Evolutionary conservation across 495 filamentous ascomycete species (phyloP).

Genomic region (Sordaria brevicollis): DNA sequence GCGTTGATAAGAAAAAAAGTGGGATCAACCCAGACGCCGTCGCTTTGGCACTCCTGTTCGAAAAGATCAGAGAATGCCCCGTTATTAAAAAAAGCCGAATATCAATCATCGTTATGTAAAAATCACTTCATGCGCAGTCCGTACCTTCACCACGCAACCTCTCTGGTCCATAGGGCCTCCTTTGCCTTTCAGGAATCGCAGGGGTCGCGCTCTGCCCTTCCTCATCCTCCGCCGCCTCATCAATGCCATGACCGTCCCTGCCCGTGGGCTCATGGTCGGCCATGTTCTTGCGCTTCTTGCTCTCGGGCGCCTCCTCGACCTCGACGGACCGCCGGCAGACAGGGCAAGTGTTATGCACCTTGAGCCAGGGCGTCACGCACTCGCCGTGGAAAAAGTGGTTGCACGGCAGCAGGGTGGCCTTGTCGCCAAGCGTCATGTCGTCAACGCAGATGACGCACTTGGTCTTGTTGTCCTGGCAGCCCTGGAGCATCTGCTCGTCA

Average conservation of each 20-base stretch:
- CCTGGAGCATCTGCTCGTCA: slow-evolving; percentile 47
- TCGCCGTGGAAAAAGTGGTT: slow-evolving; percentile 78
- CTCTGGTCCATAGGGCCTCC: neutral
- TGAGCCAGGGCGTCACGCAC: slow-evolving; percentile 68
- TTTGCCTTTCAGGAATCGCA: neutral
- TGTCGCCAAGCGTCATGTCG: slow-evolving; percentile 57
- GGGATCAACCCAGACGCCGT: neutral
- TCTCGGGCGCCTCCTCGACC: slow-evolving; percentile 1
- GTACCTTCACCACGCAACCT: neutral
- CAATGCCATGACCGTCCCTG: neutral
- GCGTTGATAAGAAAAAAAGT: neutral
- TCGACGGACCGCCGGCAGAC: slow-evolving; percentile 71
- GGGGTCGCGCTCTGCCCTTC: neutral
- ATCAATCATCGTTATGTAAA: neutral
- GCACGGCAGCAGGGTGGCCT: slow-evolving; percentile 72
- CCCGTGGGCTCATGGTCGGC: neutral
- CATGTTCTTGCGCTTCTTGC: neutral
- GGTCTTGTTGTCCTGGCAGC: slow-evolving; percentile 35
- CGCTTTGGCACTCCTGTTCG: neutral
- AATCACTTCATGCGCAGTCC: neutral
- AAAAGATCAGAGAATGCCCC: neutral
- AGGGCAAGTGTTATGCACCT: slow-evolving; percentile 78
- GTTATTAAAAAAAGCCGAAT: neutral
- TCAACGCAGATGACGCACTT: slow-evolving; percentile 93
- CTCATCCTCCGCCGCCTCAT: neutral